Evolutionary conservation across 805 yeast species (phyloP), one percentile per base, ranked within the genome.

Genomic region (Maudiozyma pseudohumilis): DNA sequence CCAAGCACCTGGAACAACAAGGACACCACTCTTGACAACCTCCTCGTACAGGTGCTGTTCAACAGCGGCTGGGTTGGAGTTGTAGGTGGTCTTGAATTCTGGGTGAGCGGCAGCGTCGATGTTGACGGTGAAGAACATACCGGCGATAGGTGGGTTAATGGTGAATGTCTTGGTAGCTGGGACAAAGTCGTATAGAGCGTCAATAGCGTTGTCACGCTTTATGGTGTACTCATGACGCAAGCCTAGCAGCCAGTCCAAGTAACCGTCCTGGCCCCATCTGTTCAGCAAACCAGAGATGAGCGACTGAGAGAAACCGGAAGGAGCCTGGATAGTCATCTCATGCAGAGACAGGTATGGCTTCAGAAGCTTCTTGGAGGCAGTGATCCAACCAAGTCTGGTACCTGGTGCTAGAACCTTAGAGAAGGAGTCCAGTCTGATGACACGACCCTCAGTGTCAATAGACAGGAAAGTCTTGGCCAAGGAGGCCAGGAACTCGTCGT

Each of bases 361-460:
- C 47, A 83, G 54, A 35, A 87, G 58, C 13, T 52, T 47, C 31
- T 66, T 64, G 58, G 82, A 87, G 42, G 81, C 94, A 19, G 83
- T 79, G 43, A 87, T 69, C 95, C 95, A 87, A 38, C 96, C 95
- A 41, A 83, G 56, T 65, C 96, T 78, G 22, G 77, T 53, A 48
- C 96, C 96, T 13, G 96, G 96, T 3, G 95, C 96, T 39, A 88
- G 64, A 19, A 87, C 87, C 66, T 87, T 87, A 37, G 96, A 86
- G 63, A 83, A 80, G 2, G 95, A 82, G 60, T 87, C 96, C 54
- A 88, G 69, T 56, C 96, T 75, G 39, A 87, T 56, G 27, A 87
- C 96, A 59, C 96, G 75, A 34, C 96, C 96, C 47, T 88, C 96
- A 13, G 70, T 65, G 60, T 87, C 96, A 48, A 79, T 47, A 17